phyloP scores from a whole-genome alignment of 1,284 basidiomycete genomes.

The Exsudoporus floridanus region DNA sequence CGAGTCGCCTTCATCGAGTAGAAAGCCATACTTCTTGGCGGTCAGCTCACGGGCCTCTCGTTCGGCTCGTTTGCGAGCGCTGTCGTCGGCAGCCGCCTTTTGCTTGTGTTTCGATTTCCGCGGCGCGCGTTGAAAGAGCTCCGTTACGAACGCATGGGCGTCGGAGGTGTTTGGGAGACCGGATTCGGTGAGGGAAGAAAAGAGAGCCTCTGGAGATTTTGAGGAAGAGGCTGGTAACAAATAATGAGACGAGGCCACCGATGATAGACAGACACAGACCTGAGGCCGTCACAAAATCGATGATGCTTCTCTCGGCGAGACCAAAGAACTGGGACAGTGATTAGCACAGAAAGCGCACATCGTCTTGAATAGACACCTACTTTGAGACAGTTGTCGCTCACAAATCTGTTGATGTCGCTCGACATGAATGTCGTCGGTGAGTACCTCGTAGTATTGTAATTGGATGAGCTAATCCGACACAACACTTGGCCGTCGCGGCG shows the following conservation, averaged over 20 bases:
- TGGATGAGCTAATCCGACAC: constrained; percentile 8
- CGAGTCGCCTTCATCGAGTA: constrained; percentile 70
- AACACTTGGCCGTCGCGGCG: not conserved
- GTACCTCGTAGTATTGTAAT: not conserved
- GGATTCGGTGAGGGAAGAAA: constrained; percentile 68
- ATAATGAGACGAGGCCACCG: constrained; percentile 3
- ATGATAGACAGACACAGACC: constrained; percentile 47
- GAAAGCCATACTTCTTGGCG: constrained; percentile 73
- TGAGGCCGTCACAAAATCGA: constrained; percentile 84
- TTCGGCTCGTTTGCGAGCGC: constrained; percentile 59
- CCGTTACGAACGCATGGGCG: constrained; percentile 75
- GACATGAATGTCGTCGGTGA: constrained; percentile 23
- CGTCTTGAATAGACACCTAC: constrained; percentile 45
- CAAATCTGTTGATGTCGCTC: constrained; percentile 71
- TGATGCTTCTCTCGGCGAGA: constrained; percentile 76
- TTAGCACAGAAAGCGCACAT: not conserved
- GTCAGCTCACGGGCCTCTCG: constrained; percentile 71
- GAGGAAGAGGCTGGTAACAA: constrained; percentile 66
- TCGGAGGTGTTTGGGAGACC: constrained; percentile 81
- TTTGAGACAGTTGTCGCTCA: constrained; percentile 82
- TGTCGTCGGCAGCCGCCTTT: constrained; percentile 43
- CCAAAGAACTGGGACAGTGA: constrained; percentile 64
- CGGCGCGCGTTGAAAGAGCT: constrained; percentile 78
- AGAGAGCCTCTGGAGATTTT: constrained; percentile 79
- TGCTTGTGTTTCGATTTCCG: constrained; percentile 70